Evolutionary conservation across 768 basidiomycete genomes (phyloP).

Genomic region (Paxillus involutus): DNA sequence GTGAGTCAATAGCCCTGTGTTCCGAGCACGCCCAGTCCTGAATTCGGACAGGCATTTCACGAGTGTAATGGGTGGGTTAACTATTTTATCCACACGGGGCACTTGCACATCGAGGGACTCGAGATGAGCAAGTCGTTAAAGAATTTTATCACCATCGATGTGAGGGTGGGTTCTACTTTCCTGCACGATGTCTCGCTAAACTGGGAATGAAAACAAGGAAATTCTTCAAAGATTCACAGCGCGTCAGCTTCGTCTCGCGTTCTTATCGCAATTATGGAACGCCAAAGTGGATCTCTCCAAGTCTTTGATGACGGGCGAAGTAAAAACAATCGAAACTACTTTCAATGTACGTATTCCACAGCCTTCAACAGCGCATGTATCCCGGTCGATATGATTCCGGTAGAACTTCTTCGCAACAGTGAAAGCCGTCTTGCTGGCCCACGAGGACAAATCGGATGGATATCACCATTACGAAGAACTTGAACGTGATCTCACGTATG

Average conservation of each 20-base stretch:
- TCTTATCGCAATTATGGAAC: conserved; percentile 90
- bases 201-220: conserved; percentile 52
- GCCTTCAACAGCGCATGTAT: conserved; percentile 1
- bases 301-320: conserved; percentile 85
- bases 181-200: conserved; percentile 3
- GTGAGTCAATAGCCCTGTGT: conserved; percentile 37
- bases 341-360: conserved; percentile 66
- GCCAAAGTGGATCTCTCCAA: conserved; percentile 94
- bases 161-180: conserved; percentile 36
- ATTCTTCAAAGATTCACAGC: conserved; percentile 81
- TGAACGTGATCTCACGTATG: conserved; percentile 68
- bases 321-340: conserved; percentile 76
- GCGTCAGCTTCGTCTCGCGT: conserved; percentile 87
- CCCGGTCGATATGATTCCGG: conserved; percentile 4
- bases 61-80: conserved; percentile 93
- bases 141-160: conserved; percentile 97
- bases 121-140: conserved; percentile 99
- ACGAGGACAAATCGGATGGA: conserved; percentile 52
- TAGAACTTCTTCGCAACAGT: conserved; percentile 94
- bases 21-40: neutral
- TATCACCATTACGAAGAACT: conserved; percentile 61
- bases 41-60: conserved; percentile 77
- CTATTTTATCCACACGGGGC: conserved; percentile 98
- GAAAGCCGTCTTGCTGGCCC: conserved; percentile 70
- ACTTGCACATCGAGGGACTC: conserved; percentile 95